Evolutionary conservation across 2,329 filamentous ascomycete species (phyloP).

Genomic region (Graphium sp.): DNA sequence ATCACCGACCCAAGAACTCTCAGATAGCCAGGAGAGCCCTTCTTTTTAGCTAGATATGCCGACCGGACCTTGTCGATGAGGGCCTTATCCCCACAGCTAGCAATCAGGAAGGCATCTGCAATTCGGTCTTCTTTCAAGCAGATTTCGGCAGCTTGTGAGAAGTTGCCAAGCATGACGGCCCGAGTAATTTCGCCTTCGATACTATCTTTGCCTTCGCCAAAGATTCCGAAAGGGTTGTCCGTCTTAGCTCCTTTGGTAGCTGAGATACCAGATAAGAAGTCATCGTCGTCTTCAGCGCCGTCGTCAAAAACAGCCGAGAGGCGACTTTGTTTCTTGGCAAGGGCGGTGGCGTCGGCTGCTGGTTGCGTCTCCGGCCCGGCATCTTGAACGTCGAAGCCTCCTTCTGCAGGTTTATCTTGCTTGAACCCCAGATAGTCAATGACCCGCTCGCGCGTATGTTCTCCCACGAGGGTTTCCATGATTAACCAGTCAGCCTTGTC

Average conservation of each 20-base stretch:
- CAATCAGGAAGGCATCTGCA: constrained; percentile 94
- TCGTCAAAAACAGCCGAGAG: constrained; percentile 70
- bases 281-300: constrained; percentile 49
- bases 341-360: constrained; percentile 15
- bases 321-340: constrained; percentile 41
- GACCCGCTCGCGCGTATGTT: constrained; percentile 73
- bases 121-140: constrained; percentile 79
- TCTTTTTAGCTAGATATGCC: constrained; percentile 73
- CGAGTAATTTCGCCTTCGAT: constrained; percentile 78
- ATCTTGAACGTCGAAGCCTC: constrained; percentile 13
- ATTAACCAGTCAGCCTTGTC: constrained; percentile 96
- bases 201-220: constrained; percentile 65
- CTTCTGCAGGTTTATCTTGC: constrained; percentile 24
- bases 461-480: constrained; percentile 72
- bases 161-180: constrained; percentile 78
- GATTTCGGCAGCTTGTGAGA: constrained; percentile 75
- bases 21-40: constrained; percentile 75
- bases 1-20: constrained; percentile 83
- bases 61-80: constrained; percentile 88
- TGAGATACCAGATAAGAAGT: constrained; percentile 71
- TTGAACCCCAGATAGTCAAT: constrained; percentile 82
- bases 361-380: constrained; percentile 12
- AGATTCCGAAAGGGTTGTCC: constrained; percentile 85
- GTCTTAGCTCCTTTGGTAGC: constrained; percentile 85
- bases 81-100: constrained; percentile 86